Evolutionary conservation across 805 yeast genomes (phyloP), one percentile per base, ranked within the genome.

Genomic region (Wickerhamomyces ciferrii): DNA sequence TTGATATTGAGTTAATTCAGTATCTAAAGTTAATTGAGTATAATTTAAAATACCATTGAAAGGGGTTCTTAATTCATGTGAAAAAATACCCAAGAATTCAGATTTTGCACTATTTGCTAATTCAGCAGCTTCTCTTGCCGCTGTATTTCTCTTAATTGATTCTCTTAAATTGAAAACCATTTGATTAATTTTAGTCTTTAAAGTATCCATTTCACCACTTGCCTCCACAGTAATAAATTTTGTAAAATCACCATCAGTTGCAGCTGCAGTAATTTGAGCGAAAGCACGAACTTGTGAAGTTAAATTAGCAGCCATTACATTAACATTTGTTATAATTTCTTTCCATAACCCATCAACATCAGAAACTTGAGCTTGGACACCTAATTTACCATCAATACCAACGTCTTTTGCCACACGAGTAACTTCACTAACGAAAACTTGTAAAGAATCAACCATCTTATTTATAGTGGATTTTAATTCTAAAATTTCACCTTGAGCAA

Each of bases 201-300:
- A 54, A 1, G 53, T 39, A 49, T 70, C 77, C 95, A 86, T 86
- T 69, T 86, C 95, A 62, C 95, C 95, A 31, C 81, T 73, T 1
- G 94, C 94, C 59, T 86, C 95, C 48, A 86, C 94, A 0, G 95
- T 87, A 53, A 86, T 87, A 57, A 87, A 84, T 50, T 91, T 72
- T 0, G 94, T 87, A 64, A 87, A 87, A 62, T 87, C 94, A 58
- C 94, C 94, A 65, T 87, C 92, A 3, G 94, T 85, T 19, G 92
- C 95, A n/a, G 95, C 91, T 17, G 90, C 92, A 0, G 95, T 87
- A 57, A 86, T 87, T 61, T 86, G 92, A 31, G 91, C 92, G 69
- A 86, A 86, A 0, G 94, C 95, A 66, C 95, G 77, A 58, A 86
- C 95, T 68, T 86, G 95, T 2, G 91, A 81, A 0, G 95, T 87